Percentiles rank a stretch among this genome's conserved stretches.
Conservation (phyloP, 202 grass and related monocot genomes). For the Schoenoplectus triqueter region DNA sequence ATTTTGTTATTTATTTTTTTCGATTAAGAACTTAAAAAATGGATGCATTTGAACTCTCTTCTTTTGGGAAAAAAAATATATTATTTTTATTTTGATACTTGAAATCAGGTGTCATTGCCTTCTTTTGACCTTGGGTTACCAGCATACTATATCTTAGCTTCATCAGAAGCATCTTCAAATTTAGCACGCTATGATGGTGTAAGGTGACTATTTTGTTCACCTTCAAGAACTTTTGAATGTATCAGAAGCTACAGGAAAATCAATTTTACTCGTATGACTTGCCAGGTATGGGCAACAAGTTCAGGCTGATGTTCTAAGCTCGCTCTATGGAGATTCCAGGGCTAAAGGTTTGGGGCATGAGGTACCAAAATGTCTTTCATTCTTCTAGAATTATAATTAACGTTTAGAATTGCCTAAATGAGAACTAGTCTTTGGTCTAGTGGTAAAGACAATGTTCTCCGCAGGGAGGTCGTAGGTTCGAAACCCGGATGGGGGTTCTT, state of each 20-base stretch:
- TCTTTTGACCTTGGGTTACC: constrained; percentile 93
- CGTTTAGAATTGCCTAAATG: background rate
- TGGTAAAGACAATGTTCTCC: too few species aligned
- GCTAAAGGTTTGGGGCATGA: constrained; percentile 82
- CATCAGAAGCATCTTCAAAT: constrained; percentile 97
- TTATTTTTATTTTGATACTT: constrained; percentile 15
- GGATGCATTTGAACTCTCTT: background rate
- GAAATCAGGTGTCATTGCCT: constrained; percentile 79
- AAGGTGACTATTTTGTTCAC: constrained; percentile 53
- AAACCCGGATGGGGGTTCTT: too few species aligned
- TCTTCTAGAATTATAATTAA: constrained; percentile 19
- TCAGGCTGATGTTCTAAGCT: constrained; percentile 71
- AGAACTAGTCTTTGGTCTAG: too few species aligned
- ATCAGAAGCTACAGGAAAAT: too few species aligned
- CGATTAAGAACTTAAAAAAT: too few species aligned
- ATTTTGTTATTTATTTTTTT: too few species aligned
- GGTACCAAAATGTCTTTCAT: constrained; percentile 45
- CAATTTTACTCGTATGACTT: too few species aligned
- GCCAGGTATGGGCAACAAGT: constrained; percentile 33
- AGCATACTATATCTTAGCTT: constrained; percentile 91
- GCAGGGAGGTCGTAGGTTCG: too few species aligned
- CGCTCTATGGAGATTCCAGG: constrained; percentile 69
- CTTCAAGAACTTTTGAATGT: too few species aligned
- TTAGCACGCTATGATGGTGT: constrained; percentile 96
- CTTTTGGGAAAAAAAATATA: constrained; percentile 21